These are phyloP conservation scores for Colletotrichum paranaense DNA, from an alignment of 2,329 filamentous ascomycete species.

Conservation along the genomic window DNA sequence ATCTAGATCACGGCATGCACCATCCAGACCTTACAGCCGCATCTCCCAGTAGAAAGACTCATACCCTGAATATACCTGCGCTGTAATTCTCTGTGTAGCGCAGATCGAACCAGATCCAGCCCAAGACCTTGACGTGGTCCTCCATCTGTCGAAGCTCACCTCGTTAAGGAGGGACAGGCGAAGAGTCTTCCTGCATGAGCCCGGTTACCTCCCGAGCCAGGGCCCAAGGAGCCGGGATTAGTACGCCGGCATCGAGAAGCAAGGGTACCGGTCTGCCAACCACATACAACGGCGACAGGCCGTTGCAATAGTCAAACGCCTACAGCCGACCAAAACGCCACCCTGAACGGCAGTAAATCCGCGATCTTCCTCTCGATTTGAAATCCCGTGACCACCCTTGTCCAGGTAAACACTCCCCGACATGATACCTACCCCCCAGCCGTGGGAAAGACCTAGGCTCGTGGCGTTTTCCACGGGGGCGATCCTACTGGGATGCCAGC, in stretches of 20 bases:
- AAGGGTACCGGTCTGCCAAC: neutral
- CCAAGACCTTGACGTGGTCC: neutral
- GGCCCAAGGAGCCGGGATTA: neutral
- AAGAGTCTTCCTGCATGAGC: neutral
- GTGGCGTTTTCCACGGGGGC: neutral
- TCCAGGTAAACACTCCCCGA: conserved; percentile 26
- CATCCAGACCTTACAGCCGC: neutral
- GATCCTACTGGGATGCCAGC: neutral
- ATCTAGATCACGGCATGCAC: conserved; percentile 5
- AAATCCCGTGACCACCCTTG: neutral
- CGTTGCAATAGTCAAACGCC: conserved; percentile 16
- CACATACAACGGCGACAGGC: neutral
- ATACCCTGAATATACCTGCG: neutral
- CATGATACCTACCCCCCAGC: neutral
- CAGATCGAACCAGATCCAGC: neutral
- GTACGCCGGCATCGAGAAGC: neutral
- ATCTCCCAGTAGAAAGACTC: neutral
- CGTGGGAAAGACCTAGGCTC: neutral
- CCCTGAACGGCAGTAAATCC: neutral
- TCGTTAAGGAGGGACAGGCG: neutral
- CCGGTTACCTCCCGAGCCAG: neutral
- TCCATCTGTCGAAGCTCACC: neutral
- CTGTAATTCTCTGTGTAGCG: neutral
- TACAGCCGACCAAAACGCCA: neutral
- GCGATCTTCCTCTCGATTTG: neutral